Evolutionary conservation across 345 rosid species (phyloP).

Genomic region (Gynandropsis gynandra): DNA sequence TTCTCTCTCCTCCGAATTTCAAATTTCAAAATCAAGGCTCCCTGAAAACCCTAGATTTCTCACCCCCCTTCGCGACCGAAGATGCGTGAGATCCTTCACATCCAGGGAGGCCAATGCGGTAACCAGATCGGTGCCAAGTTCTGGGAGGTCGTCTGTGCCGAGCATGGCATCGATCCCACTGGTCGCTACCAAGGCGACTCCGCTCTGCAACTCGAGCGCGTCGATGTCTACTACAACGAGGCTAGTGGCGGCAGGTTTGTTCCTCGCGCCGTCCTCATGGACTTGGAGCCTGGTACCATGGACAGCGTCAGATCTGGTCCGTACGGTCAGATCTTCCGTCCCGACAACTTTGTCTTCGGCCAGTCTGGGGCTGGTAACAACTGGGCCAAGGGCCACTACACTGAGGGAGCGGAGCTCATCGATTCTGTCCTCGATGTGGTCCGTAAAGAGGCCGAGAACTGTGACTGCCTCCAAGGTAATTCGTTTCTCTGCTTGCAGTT

Average conservation of each 20-base stretch:
- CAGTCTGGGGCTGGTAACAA: conserved; percentile 48
- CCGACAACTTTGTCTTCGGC: conserved; percentile 49
- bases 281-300: conserved; percentile 58
- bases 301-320: conserved; percentile 49
- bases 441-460: conserved; percentile 49
- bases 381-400: conserved; percentile 22
- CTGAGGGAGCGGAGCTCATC: conserved; percentile 51
- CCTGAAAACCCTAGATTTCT: not conserved
- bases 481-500: not conserved
- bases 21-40: too few species aligned
- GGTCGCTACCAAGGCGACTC: conserved; percentile 39
- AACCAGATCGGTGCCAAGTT: conserved; percentile 43
- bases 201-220: conserved; percentile 46
- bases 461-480: conserved; percentile 50
- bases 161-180: conserved; percentile 45
- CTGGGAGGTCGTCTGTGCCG: conserved; percentile 2
- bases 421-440: conserved; percentile 54
- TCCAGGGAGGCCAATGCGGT: conserved; percentile 55
- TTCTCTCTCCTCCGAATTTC: too few species aligned
- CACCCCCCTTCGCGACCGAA: conserved; percentile 1
- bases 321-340: conserved; percentile 49
- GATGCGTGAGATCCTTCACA: conserved; percentile 55
- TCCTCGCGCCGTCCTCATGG: conserved; percentile 49
- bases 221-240: conserved; percentile 50
- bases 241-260: conserved; percentile 47